Evolutionary conservation across 2,329 filamentous ascomycete species (phyloP).

Genomic region (Trichophaea hybrida): DNA sequence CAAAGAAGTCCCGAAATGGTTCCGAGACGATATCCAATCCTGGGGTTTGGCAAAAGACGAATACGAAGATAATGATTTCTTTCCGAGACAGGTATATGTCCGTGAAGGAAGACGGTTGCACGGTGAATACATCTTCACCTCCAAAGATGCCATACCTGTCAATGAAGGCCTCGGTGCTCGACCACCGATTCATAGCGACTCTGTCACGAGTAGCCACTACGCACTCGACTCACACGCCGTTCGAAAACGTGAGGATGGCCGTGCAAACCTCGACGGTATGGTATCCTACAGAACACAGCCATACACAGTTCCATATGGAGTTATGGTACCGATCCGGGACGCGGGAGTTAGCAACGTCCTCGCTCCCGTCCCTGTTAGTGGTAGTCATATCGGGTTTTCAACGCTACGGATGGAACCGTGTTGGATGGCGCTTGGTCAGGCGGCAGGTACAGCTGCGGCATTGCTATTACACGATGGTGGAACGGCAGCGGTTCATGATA

Average conservation of each 20-base stretch:
- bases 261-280: slow-evolving; percentile 10
- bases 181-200: slow-evolving; percentile 4
- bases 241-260: slow-evolving; percentile 6
- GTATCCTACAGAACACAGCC: slow-evolving; percentile 1
- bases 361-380: slow-evolving; percentile 7
- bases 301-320: slow-evolving; percentile 9
- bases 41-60: slow-evolving; percentile 27
- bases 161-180: neutral
- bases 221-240: slow-evolving; percentile 12
- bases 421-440: slow-evolving; percentile 15
- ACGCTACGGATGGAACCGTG: slow-evolving; percentile 11
- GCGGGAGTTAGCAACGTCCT: slow-evolving; percentile 5
- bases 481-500: neutral
- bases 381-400: slow-evolving; percentile 8
- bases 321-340: neutral
- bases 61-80: slow-evolving; percentile 26
- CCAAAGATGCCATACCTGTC: slow-evolving; percentile 5
- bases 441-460: slow-evolving; percentile 2
- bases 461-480: neutral
- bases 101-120: slow-evolving; percentile 27
- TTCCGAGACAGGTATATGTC: slow-evolving; percentile 27
- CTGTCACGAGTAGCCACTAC: slow-evolving; percentile 7
- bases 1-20: slow-evolving; percentile 18
- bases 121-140: slow-evolving; percentile 26
- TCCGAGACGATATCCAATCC: slow-evolving; percentile 1